Percentiles rank a stretch among this genome's conserved stretches.
Evolutionary conservation across 257 asterid species (phyloP).

Genomic region (Ballota nigra): DNA sequence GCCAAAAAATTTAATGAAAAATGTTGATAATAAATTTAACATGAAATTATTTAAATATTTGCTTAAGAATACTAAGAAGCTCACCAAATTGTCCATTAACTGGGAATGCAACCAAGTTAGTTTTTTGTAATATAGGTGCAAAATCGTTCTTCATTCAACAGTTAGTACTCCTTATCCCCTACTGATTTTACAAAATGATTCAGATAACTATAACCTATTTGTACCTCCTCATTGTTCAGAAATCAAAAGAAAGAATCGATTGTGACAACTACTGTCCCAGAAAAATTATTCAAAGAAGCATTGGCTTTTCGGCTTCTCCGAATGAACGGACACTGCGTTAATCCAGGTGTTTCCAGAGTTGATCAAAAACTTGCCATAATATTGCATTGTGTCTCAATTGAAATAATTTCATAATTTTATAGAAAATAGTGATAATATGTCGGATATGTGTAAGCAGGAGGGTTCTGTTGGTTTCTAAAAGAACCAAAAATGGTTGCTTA

Average conservation of each 20-base stretch:
- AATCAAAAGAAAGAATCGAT: background rate
- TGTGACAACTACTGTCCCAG: background rate
- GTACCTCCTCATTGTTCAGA: conserved; percentile 16
- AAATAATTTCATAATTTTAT: background rate
- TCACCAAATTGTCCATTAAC: no score
- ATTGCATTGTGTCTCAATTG: no score
- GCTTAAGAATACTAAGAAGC: no score
- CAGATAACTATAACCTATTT: background rate
- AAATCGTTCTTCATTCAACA: no score
- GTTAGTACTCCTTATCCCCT: background rate
- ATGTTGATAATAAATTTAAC: no score
- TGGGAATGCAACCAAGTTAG: no score
- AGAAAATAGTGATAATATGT: background rate
- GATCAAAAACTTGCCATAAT: background rate
- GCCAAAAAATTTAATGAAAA: no score
- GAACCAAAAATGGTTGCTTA: conserved; percentile 18
- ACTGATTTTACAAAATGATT: background rate
- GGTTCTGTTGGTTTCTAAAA: conserved; percentile 60
- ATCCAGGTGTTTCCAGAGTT: conserved; percentile 37
- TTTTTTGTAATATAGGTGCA: no score
- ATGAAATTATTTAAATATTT: no score
- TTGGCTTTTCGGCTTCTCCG: conserved; percentile 64
- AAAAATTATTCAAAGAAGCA: conserved; percentile 52
- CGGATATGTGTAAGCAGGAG: conserved; percentile 29
- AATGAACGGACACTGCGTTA: conserved; percentile 41